Evolutionary conservation across 768 basidiomycete genomes (phyloP), one percentile per base, ranked within the genome.

Genomic region (Suillus subluteus): DNA sequence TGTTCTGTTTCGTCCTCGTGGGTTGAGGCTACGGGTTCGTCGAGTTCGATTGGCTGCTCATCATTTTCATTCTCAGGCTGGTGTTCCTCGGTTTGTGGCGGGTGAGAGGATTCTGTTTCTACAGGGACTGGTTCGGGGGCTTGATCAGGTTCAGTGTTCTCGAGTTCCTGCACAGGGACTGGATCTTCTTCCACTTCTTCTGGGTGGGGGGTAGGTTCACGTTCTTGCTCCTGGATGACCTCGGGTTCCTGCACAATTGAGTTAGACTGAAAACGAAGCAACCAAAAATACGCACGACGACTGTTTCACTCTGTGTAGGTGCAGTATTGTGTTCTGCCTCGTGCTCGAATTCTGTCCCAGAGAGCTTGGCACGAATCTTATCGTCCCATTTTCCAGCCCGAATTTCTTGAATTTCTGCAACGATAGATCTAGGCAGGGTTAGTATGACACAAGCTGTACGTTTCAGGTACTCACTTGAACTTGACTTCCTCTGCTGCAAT

Each of bases 401-500:
- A 67, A 95, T 91, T 2, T 88, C 87, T 61, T 92, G 87, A 55
- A 96, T 92, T 77, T 96, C 95, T 4, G 83, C 78, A 23, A 89
- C 82, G 16, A 95, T 81, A 41, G 77, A 78, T 76, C 94, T 94
- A 67, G 8, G 35, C 30, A 46, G 23, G 13, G 12, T 32, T 13
- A 35, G n/a, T 21, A 58, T 41, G 55, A 35, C 64, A n/a, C 32
- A 26, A 43, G 37, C 30, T n/a, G 11, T 8, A 62, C 37, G 18
- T 26, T 21, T 41, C 16, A 30, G 2, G 8, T 50, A 68, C 84
- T 35, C 73, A 91, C 92, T 87, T 92, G 86, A 96, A 98, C 65
- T 85, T 87, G 37, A 79, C 75, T 79, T 97, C 96, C 73, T 96
- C 91, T 1, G 79, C 83, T 40, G 83, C 72, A 48, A 98, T 94